These are phyloP conservation scores for Mycena galopus DNA, from an alignment of 768 basidiomycete species.

Conservation along the genomic window DNA sequence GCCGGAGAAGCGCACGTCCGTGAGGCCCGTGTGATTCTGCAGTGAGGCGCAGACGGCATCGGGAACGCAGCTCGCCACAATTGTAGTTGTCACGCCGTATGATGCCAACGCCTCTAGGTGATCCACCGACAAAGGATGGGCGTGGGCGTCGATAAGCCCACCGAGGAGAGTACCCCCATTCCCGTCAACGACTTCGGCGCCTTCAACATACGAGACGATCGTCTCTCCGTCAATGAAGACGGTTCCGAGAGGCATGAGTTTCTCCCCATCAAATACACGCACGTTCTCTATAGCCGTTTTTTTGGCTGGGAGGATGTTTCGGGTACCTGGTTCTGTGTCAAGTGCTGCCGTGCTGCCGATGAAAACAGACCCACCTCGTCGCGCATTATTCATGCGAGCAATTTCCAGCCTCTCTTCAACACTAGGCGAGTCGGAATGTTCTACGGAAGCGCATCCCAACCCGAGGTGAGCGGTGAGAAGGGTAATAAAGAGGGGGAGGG, in stretches of 20 bases:
- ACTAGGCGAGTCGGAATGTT: too few relatives aligned
- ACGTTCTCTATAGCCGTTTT: conserved; percentile 28
- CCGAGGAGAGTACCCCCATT: conserved; percentile 1
- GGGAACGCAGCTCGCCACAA: conserved; percentile 17
- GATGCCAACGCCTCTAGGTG: conserved; percentile 22
- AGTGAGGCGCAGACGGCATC: conserved; percentile 14
- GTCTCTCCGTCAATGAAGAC: conserved; percentile 12
- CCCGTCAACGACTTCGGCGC: conserved; percentile 19
- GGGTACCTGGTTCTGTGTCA: neutral
- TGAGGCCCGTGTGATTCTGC: conserved; percentile 14
- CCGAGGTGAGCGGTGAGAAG: too few relatives aligned
- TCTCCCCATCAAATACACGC: conserved; percentile 27
- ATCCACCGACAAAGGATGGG: conserved; percentile 2
- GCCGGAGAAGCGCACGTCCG: conserved; percentile 21
- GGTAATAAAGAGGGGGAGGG: too few relatives aligned
- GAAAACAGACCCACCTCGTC: too few relatives aligned
- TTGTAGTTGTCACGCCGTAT: conserved; percentile 23
- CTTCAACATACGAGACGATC: neutral
- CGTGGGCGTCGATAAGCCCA: conserved; percentile 33
- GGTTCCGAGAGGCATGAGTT: conserved; percentile 3
- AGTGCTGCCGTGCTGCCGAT: neutral
- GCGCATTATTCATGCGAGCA: neutral
- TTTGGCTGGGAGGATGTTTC: neutral
- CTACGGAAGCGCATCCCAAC: too few relatives aligned
- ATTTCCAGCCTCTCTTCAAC: neutral